Base-by-base conservation (phyloP, 495 filamentous ascomycete genomes). In the Xylaria palmicola region DNA sequence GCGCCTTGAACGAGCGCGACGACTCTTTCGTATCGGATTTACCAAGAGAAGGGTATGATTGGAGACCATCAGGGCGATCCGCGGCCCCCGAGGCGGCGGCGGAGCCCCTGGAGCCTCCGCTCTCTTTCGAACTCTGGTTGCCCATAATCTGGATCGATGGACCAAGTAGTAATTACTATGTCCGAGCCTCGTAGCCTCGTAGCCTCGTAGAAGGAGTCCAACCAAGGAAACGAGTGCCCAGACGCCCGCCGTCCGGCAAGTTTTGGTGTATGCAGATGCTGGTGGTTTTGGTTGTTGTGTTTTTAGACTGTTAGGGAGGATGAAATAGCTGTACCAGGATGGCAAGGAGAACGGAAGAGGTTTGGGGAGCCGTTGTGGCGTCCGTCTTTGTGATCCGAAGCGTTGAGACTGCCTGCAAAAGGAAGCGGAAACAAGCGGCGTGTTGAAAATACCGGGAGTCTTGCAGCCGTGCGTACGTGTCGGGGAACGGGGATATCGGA, bases 1-100 rank as follows among this genome's bases (percentile, higher is more conserved):
- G 86, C 72, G 68, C 93, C 87, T 82, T 94, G 68, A 98, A 84
- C 1, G 94, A 98, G 49, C 93, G 88, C 20, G 90, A 81, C 9
- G 94, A 98, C 65, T 97, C 95, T 74, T 92, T 92, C 39, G 94
- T 98, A 73, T 98, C 94, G 22, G 93, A 90, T 70, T 90, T 91
- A 72, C 88, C 89, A 74, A 98, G 92, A 22, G 94, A 96, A 36
- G 93, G 91, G 75, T 91, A 94, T 26, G 89, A 88, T 72, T 89
- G 87, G 56, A 93, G 75, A 60, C 52, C 70, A 47, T 72, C 72
- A 61, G 52, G 72, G 61, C 64, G 72, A 62, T 62, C 75, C 59
- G 62, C 63, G 59, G 64, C 67, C 65, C 65, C 72, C 59, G 55
- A 68, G 65, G 62, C 74, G 71, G 58, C 71, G 62, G 57, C 72